These are phyloP conservation scores for Lodderomyces orthopsilosis DNA, from an alignment of 1,139 yeast species.

Conservation along the genomic window DNA sequence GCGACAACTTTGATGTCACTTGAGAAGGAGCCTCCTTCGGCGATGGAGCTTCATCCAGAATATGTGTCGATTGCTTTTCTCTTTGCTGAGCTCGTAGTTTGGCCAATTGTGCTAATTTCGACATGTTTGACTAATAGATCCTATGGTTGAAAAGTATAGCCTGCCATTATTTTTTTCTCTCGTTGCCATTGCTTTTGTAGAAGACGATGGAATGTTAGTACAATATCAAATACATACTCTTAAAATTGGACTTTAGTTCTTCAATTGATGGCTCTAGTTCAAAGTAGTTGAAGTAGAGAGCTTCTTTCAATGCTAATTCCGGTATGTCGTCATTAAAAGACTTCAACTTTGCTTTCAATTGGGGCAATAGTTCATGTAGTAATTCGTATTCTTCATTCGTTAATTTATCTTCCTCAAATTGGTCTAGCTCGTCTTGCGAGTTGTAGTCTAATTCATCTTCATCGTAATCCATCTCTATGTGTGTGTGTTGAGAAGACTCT, in stretches of 20 bases:
- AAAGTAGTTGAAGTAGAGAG: constrained; percentile 60
- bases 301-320: constrained; percentile 55
- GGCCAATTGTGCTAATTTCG: constrained; percentile 23
- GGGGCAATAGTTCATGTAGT: constrained; percentile 42
- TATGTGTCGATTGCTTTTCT: constrained; percentile 4
- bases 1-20: constrained; percentile 45
- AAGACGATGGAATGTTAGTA: constrained; percentile 1
- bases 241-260: constrained; percentile 49
- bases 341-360: constrained; percentile 31
- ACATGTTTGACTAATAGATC: constrained; percentile 9
- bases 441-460: constrained; percentile 16
- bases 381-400: constrained; percentile 37
- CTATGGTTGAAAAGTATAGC: neutral
- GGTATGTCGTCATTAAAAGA: constrained; percentile 45
- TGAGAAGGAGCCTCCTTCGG: constrained; percentile 5
- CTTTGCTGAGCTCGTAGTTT: constrained; percentile 17
- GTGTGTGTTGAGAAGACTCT: neutral
- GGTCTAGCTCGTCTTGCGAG: constrained; percentile 16
- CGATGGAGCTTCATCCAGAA: neutral
- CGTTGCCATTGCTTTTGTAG: neutral
- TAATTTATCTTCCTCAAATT: constrained; percentile 21
- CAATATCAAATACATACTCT: constrained; percentile 36
- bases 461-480: constrained; percentile 14
- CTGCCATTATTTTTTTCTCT: neutral
- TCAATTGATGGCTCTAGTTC: constrained; percentile 52